Evolutionary conservation across 257 asterid genomes (phyloP), one percentile per base, ranked within the genome.

Genomic region (Phtheirospermum japonicum): DNA sequence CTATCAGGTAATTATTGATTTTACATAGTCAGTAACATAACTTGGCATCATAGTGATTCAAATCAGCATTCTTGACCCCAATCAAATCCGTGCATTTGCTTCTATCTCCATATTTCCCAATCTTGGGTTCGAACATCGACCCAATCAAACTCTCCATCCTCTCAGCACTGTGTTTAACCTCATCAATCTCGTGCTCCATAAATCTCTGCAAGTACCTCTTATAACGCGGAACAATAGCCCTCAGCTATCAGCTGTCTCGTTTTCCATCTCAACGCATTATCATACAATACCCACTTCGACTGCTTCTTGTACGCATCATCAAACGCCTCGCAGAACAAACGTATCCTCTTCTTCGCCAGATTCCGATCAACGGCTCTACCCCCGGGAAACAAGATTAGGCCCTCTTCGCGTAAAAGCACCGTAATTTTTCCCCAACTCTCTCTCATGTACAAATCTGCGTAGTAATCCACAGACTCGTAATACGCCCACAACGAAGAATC

Each of bases 381-480:
- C 6, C 91, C 89, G 0, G 90, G 95, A 73, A 82, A 90, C 72
- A 85, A 63, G 75, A 66, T 72, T 63, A 89, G 72, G 59, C 71
- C 93, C 48, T 83, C 95, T 60, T 87, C 85, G 0, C 69, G 55
- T 63, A 91, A 59, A 33, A 81, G 70, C 54, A 72, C 80, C 11
- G 76, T 34, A 58, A 89, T 90, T 49, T 76, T 81, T 57, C 68
- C 89, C 99, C 97, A 92, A 54, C 94, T 79, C 73, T 83, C 91
- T 46, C 75, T 77, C 73, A 86, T 70, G 75, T 80, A 92, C 53
- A 69, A 50, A 23, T 69, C 71, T 42, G 79, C 73, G 43, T 77
- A 76, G 33, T 82, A 68, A 65, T 85, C 84, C 18, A 67, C 57
- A 14, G 82, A 74, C 43, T 85, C 87, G 50, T 89, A 86, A 7